Base-by-base conservation (phyloP, 768 basidiomycete genomes). In the Macrocybe gigantea region DNA sequence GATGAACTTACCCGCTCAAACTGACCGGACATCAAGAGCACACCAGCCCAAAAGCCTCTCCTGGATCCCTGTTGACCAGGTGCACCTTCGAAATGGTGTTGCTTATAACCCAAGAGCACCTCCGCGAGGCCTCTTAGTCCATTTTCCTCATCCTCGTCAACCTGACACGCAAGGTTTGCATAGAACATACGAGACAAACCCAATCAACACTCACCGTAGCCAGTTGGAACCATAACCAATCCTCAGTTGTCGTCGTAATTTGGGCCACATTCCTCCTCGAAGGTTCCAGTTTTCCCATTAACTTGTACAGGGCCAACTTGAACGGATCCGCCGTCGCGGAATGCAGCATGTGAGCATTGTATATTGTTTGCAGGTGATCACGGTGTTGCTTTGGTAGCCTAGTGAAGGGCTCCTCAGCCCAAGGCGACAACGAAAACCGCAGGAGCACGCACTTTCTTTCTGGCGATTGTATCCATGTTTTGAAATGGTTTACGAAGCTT, bases 191-290 rank as follows among this genome's bases (percentile, higher is more conserved):
- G 42, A 33, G 47, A 34, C 10, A 5, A 6, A 53, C 22, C 22
- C 4, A 22, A 22, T 22, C 22, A 22, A 22, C 4, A 4, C 69
- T 31, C 41, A 83, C 88, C 80, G 97, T 87, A 1, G 85, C 77
- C 10, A 98, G 76, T 68, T 99, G 94, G 72, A 94, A 85, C 95
- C 95, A 99, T 33, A 97, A 72, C 95, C 95, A 99, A 64, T 99
- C 96, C 62, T 97, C 96, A 2, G 91, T 93, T 1, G 93, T 94
- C 7, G 79, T 78, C 0, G 93, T 97, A 5, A 97, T 92, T 36
- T 83, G 80, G 5, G 82, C 78, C 2, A 94, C 83, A 56, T 80
- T 86, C 41, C 93, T 77, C 48, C 88, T 75, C 5, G 78, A 66
- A 1, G 92, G 82, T 56, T 99, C 96, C 45, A 95, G 78, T 57